Conservation (phyloP, 192 early-diverging fungal genomes). For the Entophlyctis helioformis region DNA sequence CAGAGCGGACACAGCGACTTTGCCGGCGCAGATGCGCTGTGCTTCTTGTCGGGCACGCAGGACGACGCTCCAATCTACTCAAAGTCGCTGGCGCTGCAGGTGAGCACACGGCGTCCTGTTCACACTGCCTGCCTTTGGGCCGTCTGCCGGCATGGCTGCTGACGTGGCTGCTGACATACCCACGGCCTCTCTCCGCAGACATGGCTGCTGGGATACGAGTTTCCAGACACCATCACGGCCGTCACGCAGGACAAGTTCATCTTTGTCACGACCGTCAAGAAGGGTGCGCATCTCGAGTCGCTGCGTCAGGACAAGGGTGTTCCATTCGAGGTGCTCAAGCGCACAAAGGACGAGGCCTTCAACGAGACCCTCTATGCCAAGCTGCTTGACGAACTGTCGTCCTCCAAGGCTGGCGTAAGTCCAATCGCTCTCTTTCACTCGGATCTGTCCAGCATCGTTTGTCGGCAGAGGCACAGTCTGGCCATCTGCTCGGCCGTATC, state of each 20-base stretch:
- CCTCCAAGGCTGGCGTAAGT: too few relatives aligned
- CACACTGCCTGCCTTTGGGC: slow-evolving; percentile 1
- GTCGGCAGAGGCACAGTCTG: not conserved
- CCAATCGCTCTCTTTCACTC: slow-evolving; percentile 1
- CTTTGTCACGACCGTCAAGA: slow-evolving; percentile 69
- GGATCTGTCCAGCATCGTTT: too few relatives aligned
- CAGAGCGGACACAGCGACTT: too few relatives aligned
- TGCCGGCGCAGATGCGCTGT: too few relatives aligned
- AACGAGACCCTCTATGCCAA: slow-evolving; percentile 56
- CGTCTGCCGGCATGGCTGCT: too few relatives aligned
- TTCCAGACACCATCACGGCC: slow-evolving; percentile 72
- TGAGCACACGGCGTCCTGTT: not conserved
- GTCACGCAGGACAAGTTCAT: slow-evolving; percentile 63
- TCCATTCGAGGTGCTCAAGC: slow-evolving; percentile 61
- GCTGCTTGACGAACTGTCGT: slow-evolving; percentile 32
- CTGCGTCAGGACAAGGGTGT: slow-evolving; percentile 38
- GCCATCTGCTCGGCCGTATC: too few relatives aligned
- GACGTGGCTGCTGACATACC: too few relatives aligned
- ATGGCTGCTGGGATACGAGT: slow-evolving; percentile 90
- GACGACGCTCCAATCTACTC: not conserved
- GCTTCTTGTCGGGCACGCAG: too few relatives aligned
- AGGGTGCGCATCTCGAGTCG: slow-evolving; percentile 60
- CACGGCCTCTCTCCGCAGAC: slow-evolving; percentile 38
- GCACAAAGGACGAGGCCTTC: slow-evolving; percentile 63
- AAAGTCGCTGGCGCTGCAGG: not conserved